Percentiles rank a stretch among this genome's conserved stretches.
Evolutionary conservation across 495 filamentous ascomycete species (phyloP).

Genomic region (Aspergillus haitiensis): DNA sequence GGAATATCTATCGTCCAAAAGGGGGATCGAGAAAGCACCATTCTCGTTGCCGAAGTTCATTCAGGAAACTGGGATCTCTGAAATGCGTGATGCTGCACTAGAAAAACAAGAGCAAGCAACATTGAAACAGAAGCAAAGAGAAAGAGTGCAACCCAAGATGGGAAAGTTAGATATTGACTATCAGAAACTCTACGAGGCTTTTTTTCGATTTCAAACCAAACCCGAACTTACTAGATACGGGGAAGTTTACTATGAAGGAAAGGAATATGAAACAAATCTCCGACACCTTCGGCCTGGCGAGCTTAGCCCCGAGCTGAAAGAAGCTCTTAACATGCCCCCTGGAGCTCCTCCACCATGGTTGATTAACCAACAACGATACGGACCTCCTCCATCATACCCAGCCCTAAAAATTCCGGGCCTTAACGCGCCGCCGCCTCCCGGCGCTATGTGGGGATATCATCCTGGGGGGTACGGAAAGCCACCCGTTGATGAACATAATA

Average conservation of each 20-base stretch:
- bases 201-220: constrained; percentile 96
- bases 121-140: constrained; percentile 92
- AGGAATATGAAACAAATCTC: constrained; percentile 95
- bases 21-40: constrained; percentile 91
- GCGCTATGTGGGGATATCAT: constrained; percentile 93
- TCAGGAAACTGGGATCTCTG: constrained; percentile 92
- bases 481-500: constrained; percentile 86
- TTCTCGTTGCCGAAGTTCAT: constrained; percentile 96
- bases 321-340: constrained; percentile 90
- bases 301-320: constrained; percentile 83
- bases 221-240: constrained; percentile 91
- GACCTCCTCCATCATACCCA: constrained; percentile 90
- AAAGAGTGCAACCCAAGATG: constrained; percentile 94
- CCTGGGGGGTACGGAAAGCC: constrained; percentile 96
- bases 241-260: constrained; percentile 98
- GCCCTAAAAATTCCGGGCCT: constrained; percentile 89
- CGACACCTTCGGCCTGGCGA: constrained; percentile 87
- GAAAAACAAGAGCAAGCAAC: constrained; percentile 91
- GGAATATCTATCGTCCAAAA: constrained; percentile 93
- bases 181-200: constrained; percentile 95
- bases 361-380: constrained; percentile 92
- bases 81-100: constrained; percentile 94
- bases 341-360: constrained; percentile 96
- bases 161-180: constrained; percentile 98
- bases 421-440: constrained; percentile 92